Percentiles rank a stretch among this genome's conserved stretches.
phyloP scores from a whole-genome alignment of 306 rosid genomes.

The Vigna nakashimae region DNA sequence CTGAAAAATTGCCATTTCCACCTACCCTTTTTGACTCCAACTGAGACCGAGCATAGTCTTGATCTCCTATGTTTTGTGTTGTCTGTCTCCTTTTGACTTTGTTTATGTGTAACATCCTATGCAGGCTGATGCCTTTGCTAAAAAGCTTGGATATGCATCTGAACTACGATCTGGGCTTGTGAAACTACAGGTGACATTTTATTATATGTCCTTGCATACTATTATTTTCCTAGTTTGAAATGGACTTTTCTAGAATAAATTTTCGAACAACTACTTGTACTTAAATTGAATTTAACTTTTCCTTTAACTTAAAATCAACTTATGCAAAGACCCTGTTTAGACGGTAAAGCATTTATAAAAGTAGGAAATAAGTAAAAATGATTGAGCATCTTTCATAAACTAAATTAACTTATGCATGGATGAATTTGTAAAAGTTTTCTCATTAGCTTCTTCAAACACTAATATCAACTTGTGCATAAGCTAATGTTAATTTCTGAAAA shows the following conservation, averaged over 20 bases:
- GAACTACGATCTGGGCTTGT: slow-evolving; percentile 75
- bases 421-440: background rate
- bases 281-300: background rate
- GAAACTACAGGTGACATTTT: slow-evolving; percentile 73
- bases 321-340: background rate
- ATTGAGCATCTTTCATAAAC: background rate
- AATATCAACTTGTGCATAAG: no score
- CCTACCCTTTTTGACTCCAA: slow-evolving; percentile 6
- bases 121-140: slow-evolving; percentile 92
- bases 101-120: slow-evolving; percentile 29
- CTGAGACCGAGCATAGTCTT: slow-evolving; percentile 15
- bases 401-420: no score
- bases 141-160: slow-evolving; percentile 81
- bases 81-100: background rate
- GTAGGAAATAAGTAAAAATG: background rate
- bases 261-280: background rate
- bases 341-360: background rate
- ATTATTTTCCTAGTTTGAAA: slow-evolving; percentile 10
- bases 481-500: no score
- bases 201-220: slow-evolving; percentile 6
- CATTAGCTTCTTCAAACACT: background rate
- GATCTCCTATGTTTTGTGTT: background rate
- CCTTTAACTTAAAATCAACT: background rate
- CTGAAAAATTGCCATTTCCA: slow-evolving; percentile 15
- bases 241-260: background rate